These are phyloP conservation scores for Pterocarpus macrocarpus DNA, from an alignment of 306 rosid genomes.

Conservation along the genomic window DNA sequence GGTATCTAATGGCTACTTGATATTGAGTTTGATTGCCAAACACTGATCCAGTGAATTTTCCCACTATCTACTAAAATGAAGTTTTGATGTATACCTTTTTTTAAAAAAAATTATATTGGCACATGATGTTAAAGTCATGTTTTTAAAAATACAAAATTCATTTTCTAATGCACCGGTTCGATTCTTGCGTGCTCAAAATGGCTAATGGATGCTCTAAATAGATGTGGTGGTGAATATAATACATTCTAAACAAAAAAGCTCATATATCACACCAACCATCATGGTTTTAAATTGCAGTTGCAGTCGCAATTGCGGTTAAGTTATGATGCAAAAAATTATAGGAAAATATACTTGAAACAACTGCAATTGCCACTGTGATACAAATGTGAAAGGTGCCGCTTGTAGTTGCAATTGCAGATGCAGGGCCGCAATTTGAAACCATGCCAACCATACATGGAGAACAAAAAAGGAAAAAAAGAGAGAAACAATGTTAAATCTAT, in stretches of 20 bases:
- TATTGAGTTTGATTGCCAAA: constrained; percentile 29
- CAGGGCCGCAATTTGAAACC: no score
- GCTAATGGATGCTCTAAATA: constrained; percentile 18
- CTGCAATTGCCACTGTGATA: no score
- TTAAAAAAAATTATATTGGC: constrained; percentile 13
- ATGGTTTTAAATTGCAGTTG: no score
- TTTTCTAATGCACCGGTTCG: constrained; percentile 27
- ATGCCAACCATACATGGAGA: background rate
- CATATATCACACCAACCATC: background rate
- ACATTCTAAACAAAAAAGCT: constrained; percentile 8
- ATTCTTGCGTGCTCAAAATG: constrained; percentile 20
- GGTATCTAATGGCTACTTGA: constrained; percentile 37
- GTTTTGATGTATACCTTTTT: constrained; percentile 16
- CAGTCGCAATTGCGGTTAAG: no score
- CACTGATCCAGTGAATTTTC: constrained; percentile 15
- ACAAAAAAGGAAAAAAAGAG: background rate
- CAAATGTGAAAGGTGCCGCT: no score
- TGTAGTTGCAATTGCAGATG: no score
- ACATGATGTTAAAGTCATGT: constrained; percentile 14
- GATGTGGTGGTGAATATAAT: background rate
- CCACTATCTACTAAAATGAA: constrained; percentile 27
- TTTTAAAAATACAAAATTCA: constrained; percentile 12
- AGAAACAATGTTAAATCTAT: background rate
- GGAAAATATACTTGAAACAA: no score
- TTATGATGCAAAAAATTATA: no score